Evolutionary conservation across 1,284 basidiomycete genomes (phyloP).

Genomic region (Naganishia sp.): DNA sequence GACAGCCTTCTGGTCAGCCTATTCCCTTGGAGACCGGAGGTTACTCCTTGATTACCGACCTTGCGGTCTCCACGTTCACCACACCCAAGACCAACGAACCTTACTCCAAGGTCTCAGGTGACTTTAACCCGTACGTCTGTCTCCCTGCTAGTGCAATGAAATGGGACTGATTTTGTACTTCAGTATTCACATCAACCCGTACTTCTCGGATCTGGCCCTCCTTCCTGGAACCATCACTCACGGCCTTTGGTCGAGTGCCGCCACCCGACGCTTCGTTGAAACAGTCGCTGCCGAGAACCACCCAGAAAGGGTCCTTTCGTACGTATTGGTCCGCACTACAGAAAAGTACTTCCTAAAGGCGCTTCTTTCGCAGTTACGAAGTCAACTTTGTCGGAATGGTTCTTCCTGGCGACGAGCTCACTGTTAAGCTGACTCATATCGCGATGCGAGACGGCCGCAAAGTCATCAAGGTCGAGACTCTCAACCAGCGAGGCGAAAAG

Average conservation of each 20-base stretch:
- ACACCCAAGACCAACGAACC: constrained; percentile 87
- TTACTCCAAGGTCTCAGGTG: constrained; percentile 93
- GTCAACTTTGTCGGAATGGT: constrained; percentile 97
- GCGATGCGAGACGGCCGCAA: constrained; percentile 92
- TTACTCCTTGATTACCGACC: constrained; percentile 71
- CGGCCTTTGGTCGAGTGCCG: constrained; percentile 95
- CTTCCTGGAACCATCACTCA: constrained; percentile 97
- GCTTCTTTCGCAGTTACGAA: constrained; percentile 65
- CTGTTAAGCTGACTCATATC: constrained; percentile 83
- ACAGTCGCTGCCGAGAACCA: constrained; percentile 89
- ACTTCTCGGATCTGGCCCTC: constrained; percentile 91
- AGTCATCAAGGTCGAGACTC: constrained; percentile 85
- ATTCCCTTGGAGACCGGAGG: constrained; percentile 80
- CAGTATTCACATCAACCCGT: constrained; percentile 91
- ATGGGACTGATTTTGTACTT: background rate
- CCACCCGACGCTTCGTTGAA: constrained; percentile 89
- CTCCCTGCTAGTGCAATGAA: constrained; percentile 57
- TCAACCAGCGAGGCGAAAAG: constrained; percentile 83
- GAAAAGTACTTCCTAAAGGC: background rate
- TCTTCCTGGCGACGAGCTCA: constrained; percentile 85
- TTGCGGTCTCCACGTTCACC: constrained; percentile 63
- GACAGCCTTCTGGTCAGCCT: constrained; percentile 71
- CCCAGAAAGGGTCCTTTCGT: constrained; percentile 84
- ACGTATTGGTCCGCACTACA: constrained; percentile 49
- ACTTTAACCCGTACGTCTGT: constrained; percentile 67